Percentiles rank a stretch among this genome's conserved stretches.
phyloP scores from a whole-genome alignment of 345 rosid species.

The Linum trigynum region DNA sequence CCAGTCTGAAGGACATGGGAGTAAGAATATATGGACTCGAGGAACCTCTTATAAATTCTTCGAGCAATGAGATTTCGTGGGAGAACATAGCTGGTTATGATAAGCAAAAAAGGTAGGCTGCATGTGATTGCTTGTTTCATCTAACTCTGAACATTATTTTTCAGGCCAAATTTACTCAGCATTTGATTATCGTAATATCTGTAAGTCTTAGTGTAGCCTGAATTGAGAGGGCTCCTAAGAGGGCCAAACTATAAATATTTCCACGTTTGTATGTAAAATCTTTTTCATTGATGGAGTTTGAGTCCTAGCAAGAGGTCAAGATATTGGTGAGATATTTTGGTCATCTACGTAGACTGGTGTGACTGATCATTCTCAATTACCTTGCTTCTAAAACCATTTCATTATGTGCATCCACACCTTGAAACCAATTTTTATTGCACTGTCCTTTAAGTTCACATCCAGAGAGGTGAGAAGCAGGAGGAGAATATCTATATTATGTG shows the following conservation, averaged over 20 bases:
- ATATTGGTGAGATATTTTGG: not conserved
- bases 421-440: not conserved
- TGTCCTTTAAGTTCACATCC: no score
- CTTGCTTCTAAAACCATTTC: not conserved
- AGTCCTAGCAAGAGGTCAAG: no score
- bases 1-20: constrained; percentile 70
- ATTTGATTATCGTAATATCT: no score
- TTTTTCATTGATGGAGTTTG: no score
- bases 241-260: no score
- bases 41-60: constrained; percentile 31
- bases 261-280: not conserved
- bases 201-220: no score
- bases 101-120: constrained; percentile 58
- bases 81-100: constrained; percentile 87
- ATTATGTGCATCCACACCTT: not conserved
- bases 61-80: constrained; percentile 61
- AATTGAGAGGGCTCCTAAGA: no score
- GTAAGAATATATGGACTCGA: constrained; percentile 71
- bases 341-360: not conserved
- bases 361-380: not conserved
- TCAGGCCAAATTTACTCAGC: no score
- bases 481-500: no score
- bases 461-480: no score
- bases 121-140: not conserved
- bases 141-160: not conserved